Percentiles rank a stretch among this genome's conserved stretches.
phyloP scores from a whole-genome alignment of 495 filamentous ascomycete species.

The Talaromyces wortmannii region DNA sequence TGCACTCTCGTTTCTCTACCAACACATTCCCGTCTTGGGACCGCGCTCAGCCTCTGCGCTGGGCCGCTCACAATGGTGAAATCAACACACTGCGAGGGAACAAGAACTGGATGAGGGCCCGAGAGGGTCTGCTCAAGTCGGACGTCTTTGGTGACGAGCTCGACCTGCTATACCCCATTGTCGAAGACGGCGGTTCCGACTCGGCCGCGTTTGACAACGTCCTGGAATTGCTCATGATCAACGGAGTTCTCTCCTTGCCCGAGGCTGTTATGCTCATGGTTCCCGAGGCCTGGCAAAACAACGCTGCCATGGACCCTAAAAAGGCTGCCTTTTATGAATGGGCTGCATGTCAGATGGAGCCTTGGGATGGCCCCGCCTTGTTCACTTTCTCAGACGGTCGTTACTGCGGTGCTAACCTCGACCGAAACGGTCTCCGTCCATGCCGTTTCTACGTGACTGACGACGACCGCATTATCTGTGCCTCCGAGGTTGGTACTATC shows the following conservation, averaged over 20 bases:
- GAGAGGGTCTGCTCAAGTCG: conserved; percentile 93
- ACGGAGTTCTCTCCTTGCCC: conserved; percentile 92
- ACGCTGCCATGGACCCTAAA: conserved; percentile 82
- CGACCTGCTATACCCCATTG: conserved; percentile 85
- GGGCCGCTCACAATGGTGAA: conserved; percentile 98
- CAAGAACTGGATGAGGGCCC: conserved; percentile 99
- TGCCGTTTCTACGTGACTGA: conserved; percentile 98
- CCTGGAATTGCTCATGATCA: conserved; percentile 89
- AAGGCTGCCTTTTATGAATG: conserved; percentile 99
- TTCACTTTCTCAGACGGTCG: conserved; percentile 98
- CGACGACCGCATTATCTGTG: conserved; percentile 97
- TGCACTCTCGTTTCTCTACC: conserved; percentile 97
- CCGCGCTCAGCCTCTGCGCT: conserved; percentile 91
- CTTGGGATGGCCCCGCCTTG: conserved; percentile 95
- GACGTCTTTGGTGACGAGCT: conserved; percentile 91
- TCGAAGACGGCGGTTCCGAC: conserved; percentile 96
- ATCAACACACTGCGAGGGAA: conserved; percentile 98
- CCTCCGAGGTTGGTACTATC: conserved; percentile 96
- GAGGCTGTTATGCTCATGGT: conserved; percentile 99
- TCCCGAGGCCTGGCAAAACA: conserved; percentile 97
- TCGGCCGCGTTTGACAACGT: conserved; percentile 99
- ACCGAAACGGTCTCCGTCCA: conserved; percentile 93
- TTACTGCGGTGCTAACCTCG: conserved; percentile 98
- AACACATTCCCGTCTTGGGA: conserved; percentile 99
- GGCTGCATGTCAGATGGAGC: conserved; percentile 99